phyloP scores from a whole-genome alignment of 1,284 basidiomycete genomes.

The Sanghuangporus weigelae region DNA sequence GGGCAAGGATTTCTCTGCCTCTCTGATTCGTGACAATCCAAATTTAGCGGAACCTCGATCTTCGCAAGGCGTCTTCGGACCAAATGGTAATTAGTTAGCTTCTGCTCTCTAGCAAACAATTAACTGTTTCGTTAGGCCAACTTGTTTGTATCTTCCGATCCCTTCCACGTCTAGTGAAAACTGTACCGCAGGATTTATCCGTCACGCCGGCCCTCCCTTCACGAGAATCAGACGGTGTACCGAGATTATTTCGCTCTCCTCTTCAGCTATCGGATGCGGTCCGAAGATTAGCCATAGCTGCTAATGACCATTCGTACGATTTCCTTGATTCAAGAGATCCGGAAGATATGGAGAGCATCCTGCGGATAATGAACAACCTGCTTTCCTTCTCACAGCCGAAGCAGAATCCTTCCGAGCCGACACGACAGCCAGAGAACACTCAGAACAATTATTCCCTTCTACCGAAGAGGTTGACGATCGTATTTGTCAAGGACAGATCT shows the following conservation, averaged over 20 bases:
- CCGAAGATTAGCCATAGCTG: slow-evolving; percentile 51
- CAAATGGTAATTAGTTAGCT: slow-evolving; percentile 55
- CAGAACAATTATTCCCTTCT: slow-evolving; percentile 34
- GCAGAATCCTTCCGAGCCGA: slow-evolving; percentile 31
- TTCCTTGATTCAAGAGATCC: slow-evolving; percentile 36
- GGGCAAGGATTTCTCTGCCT: slow-evolving; percentile 42
- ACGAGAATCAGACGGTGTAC: slow-evolving; percentile 28
- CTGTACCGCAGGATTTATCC: slow-evolving; percentile 45
- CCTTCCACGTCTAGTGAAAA: slow-evolving; percentile 62
- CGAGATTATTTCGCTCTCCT: slow-evolving; percentile 54
- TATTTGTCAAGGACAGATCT: slow-evolving; percentile 62
- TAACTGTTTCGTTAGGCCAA: slow-evolving; percentile 48
- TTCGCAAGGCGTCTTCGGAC: slow-evolving; percentile 80
- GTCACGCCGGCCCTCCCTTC: slow-evolving; percentile 38
- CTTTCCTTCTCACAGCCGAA: slow-evolving; percentile 56
- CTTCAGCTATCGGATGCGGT: slow-evolving; percentile 65
- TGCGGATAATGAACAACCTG: slow-evolving; percentile 70
- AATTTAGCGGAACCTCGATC: slow-evolving; percentile 72
- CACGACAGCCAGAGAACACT: slow-evolving; percentile 27
- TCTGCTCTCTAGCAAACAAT: background rate
- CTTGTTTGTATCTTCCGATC: slow-evolving; percentile 83
- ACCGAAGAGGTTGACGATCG: slow-evolving; percentile 48
- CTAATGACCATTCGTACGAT: slow-evolving; percentile 42
- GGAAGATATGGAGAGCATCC: slow-evolving; percentile 47
- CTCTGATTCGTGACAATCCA: slow-evolving; percentile 51